These are phyloP conservation scores for Globisporangium sylvaticum DNA, from an alignment of 352 stramenopile species.

Conservation along the genomic window DNA sequence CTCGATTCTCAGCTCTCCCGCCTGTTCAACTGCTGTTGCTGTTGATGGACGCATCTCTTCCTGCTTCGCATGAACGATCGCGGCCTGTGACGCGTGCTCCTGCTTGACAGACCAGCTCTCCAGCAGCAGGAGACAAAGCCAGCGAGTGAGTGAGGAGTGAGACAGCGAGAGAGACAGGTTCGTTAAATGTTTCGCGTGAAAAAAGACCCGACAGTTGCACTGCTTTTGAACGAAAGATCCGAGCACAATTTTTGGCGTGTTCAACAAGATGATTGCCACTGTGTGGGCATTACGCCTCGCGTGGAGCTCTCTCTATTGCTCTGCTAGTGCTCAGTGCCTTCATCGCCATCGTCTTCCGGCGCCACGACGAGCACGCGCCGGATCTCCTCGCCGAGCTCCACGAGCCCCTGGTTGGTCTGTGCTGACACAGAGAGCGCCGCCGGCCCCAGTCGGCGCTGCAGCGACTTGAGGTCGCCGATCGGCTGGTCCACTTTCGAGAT, in stretches of 20 bases:
- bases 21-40: background rate
- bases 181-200: background rate
- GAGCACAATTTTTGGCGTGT: background rate
- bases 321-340: background rate
- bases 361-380: constrained; percentile 49
- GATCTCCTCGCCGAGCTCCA: constrained; percentile 52
- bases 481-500: constrained; percentile 82
- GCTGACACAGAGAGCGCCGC: constrained; percentile 43
- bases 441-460: constrained; percentile 30
- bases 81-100: background rate
- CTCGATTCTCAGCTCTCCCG: background rate
- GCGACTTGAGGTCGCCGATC: constrained; percentile 30
- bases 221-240: background rate
- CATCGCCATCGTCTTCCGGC: background rate
- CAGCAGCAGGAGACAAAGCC: too few relatives aligned
- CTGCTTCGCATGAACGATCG: too few relatives aligned
- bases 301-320: background rate
- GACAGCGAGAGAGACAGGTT: background rate
- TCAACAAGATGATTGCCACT: background rate
- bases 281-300: background rate
- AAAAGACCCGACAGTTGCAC: background rate
- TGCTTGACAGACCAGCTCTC: too few relatives aligned
- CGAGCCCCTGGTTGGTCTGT: constrained; percentile 73
- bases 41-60: background rate
- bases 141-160: background rate